Base-by-base conservation (phyloP, 768 basidiomycete species). In the Podaxis mareebaensis region DNA sequence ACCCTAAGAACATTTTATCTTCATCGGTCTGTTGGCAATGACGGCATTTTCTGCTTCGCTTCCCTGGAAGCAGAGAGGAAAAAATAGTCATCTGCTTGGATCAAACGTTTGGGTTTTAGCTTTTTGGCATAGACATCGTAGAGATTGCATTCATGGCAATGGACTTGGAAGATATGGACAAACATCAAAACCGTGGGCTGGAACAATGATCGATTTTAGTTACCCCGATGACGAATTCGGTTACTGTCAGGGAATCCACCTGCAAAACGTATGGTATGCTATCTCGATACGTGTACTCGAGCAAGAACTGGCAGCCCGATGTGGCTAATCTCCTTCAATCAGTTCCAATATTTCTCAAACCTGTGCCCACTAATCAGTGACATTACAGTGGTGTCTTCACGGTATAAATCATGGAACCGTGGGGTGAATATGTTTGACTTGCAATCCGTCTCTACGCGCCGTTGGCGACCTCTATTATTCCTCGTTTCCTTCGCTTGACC, bases 401-500 rank as follows among this genome's bases (percentile, higher is more conserved):
- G 10, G 53, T 63, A 63, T 63, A 63, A 63, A 63, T 48, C 28
- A 48, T 57, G 53, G 54, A 56, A 46, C 39, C 49, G 48, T 38
- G 46, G 40, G 46, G 53, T 48, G 44, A 36, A 11, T 22, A 52
- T 60, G 22, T n/a, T 39, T 22, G 42, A 64, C 44, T 65, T 64
- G 59, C 57, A 58, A 60, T 65, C 66, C 66, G 26, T 61, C 42
- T 53, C 40, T 53, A 46, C 53, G 22, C 39, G n/a, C 38, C 42
- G 61, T 61, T 62, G 46, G 36, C 28, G 38, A 57, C 53, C 62
- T 57, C 60, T 46, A 57, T 42, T 66, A 65, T 64, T 67, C 69
- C 67, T 65, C 64, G 67, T 67, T 67, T 69, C 67, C 61, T 59
- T 64, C 64, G 63, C 69, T 61, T 65, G 17, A 28, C 56, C 44